A percentile compares a stretch with the other conserved stretches of the same genome.
phyloP scores from a whole-genome alignment of 2,329 filamentous ascomycete genomes.

The Colletotrichum scovillei region DNA sequence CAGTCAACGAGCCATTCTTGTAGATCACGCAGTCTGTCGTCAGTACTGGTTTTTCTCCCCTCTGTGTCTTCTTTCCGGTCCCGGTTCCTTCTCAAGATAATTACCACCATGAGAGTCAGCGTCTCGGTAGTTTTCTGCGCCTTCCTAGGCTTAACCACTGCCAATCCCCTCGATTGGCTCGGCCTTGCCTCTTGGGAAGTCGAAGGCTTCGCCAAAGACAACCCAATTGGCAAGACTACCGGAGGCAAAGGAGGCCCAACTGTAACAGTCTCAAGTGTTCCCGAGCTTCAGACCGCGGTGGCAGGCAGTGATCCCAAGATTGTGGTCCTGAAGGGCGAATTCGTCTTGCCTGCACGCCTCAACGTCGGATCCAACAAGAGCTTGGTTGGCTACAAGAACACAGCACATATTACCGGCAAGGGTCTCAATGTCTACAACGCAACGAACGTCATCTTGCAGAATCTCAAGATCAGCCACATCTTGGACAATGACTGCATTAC shows the following conservation, averaged over 20 bases:
- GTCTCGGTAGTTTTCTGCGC: constrained; percentile 2
- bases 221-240: constrained; percentile 51
- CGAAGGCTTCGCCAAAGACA: constrained; percentile 42
- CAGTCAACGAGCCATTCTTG: neutral
- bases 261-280: constrained; percentile 55
- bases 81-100: neutral
- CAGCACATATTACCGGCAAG: constrained; percentile 48
- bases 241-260: constrained; percentile 59
- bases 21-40: neutral
- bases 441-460: constrained; percentile 54
- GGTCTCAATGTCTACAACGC: constrained; percentile 49
- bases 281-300: constrained; percentile 57
- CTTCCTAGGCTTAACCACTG: constrained; percentile 16
- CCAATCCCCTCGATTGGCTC: constrained; percentile 38
- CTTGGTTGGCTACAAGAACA: constrained; percentile 48
- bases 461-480: constrained; percentile 49
- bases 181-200: constrained; percentile 41
- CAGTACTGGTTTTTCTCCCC: neutral
- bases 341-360: constrained; percentile 54
- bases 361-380: constrained; percentile 59
- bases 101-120: constrained; percentile 26
- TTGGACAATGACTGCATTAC: constrained; percentile 55
- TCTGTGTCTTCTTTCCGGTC: neutral
- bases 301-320: constrained; percentile 52
- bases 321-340: constrained; percentile 55